Base-by-base conservation (phyloP, 2,329 filamentous ascomycete species). In the Fusarium napiforme region DNA sequence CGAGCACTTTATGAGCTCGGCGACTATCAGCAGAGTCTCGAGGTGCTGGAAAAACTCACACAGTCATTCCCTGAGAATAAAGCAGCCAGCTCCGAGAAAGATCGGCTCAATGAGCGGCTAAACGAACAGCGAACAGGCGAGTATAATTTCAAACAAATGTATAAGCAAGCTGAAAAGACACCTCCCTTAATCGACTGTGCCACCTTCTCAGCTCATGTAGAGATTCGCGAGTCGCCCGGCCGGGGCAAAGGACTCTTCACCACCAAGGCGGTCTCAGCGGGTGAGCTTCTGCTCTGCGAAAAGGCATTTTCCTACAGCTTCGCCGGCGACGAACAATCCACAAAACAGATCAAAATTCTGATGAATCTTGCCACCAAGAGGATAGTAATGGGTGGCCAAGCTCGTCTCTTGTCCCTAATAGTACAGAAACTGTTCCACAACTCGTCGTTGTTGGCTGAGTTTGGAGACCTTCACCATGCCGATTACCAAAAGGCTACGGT, bases 361-460 rank as follows among this genome's bases (percentile, higher is more conserved):
- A 63, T 63, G 36, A 63, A 63, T 10, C 39, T 63, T 46, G 16
- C 50, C 19, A 63, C 60, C 11, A 63, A 63, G 43, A 49, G 39
- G 36, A 36, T 63, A 2, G 32, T 58, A 12, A 2, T 60, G 4
- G 60, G 60, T 36, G 42, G 60, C 28, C 39, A 40, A 23, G 60
- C 55, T 18, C 28, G n/a, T 23, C 50, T 63, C 14, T 26, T 60
- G 28, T 28, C 36, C 15, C 19, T 34, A 4, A 23, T 63, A 18
- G 28, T 49, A 3, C 36, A 63, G 30, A 63, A 60, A 26, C 28
- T 63, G 53, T 63, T 30, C 36, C 55, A 49, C 23, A 37, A 60
- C 28, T 26, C n/a, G 11, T 59, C 34, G 2, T 36, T 46, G 2
- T 46, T 18, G 8, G 12, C 42, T 15, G 26, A 60, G 18, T 63